Conservation (phyloP, 352 stramenopile genomes). For the Phytophthora constricta region DNA sequence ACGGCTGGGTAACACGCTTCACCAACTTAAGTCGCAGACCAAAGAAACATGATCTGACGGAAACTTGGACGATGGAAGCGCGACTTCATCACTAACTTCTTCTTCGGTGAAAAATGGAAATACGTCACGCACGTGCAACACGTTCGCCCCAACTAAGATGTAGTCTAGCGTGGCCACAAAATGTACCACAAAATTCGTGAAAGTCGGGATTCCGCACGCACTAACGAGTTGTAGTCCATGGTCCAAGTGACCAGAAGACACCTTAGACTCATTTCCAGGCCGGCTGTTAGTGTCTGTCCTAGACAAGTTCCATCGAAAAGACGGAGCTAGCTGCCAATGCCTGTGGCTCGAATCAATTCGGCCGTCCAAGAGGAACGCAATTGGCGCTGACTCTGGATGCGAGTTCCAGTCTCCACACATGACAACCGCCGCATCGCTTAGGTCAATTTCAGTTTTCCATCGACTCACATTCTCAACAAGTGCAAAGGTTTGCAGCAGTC, state of each 20-base stretch:
- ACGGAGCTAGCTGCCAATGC: conserved; percentile 58
- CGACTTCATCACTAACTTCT: conserved; percentile 65
- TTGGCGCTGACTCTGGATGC: conserved; percentile 50
- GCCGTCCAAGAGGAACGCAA: conserved; percentile 60
- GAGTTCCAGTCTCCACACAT: conserved; percentile 79
- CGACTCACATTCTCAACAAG: conserved; percentile 49
- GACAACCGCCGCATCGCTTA: conserved; percentile 47
- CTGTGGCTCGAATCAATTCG: conserved; percentile 51
- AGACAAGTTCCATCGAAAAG: conserved; percentile 57
- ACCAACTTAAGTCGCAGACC: conserved; percentile 71
- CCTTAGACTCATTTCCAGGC: not conserved
- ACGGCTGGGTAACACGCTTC: conserved; percentile 2
- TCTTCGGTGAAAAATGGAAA: conserved; percentile 73
- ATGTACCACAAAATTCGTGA: conserved; percentile 72
- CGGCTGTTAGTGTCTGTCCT: conserved; percentile 1
- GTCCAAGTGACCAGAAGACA: conserved; percentile 36
- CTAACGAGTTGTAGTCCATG: conserved; percentile 60
- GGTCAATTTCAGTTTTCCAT: conserved; percentile 21
- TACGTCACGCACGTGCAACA: conserved; percentile 46
- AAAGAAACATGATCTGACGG: conserved; percentile 84
- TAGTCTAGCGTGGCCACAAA: conserved; percentile 82
- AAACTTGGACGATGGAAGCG: conserved; percentile 74
- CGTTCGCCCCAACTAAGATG: conserved; percentile 54
- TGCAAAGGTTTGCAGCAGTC: conserved; percentile 60
- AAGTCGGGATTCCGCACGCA: conserved; percentile 66